These are phyloP conservation scores for Phytopythium helicoides DNA, from an alignment of 352 stramenopile species.

Conservation along the genomic window DNA sequence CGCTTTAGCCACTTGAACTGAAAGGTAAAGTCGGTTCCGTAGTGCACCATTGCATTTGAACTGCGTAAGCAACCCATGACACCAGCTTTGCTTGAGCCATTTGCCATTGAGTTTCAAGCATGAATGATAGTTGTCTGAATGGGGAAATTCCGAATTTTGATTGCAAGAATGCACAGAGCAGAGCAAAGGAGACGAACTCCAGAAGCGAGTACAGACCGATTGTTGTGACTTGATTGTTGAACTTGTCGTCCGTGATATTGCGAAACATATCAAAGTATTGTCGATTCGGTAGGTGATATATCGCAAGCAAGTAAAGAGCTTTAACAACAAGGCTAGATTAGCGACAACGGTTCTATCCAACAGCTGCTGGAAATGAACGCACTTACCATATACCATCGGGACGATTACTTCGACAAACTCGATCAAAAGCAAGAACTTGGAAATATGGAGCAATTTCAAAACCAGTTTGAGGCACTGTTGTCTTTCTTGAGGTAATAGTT, in stretches of 20 bases:
- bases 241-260: conserved; percentile 4
- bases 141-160: conserved; percentile 17
- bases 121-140: conserved; percentile 29
- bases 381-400: too few relatives aligned
- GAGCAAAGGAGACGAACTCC: conserved; percentile 28
- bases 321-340: conserved; percentile 1
- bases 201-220: conserved; percentile 25
- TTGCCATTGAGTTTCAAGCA: conserved; percentile 31
- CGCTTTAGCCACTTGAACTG: conserved; percentile 20
- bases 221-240: conserved; percentile 9
- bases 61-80: conserved; percentile 16
- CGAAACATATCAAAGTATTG: conserved; percentile 17
- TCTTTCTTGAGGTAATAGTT: too few relatives aligned
- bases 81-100: conserved; percentile 35
- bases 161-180: conserved; percentile 26
- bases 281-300: conserved; percentile 20
- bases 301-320: too few relatives aligned
- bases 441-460: too few relatives aligned
- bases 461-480: too few relatives aligned
- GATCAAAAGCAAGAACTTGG: too few relatives aligned
- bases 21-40: conserved; percentile 30
- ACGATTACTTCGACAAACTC: too few relatives aligned
- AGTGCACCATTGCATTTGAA: conserved; percentile 19
- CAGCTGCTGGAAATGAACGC: too few relatives aligned
- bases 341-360: too few relatives aligned